Conservation (phyloP, 805 yeast species). For the Ogataea paraovalis region DNA sequence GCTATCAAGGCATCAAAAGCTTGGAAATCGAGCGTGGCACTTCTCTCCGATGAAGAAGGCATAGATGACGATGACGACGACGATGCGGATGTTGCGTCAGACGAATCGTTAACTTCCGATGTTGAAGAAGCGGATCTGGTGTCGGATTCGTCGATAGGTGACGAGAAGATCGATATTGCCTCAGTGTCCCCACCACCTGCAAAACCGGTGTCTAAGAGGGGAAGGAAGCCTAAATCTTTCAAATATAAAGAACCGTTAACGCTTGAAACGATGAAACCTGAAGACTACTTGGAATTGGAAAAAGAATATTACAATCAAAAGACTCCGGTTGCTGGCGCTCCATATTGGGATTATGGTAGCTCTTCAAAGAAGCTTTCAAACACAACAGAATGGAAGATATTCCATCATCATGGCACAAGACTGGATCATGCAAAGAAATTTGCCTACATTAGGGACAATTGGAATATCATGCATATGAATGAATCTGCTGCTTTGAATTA, state of each 20-base stretch:
- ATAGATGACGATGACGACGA: conserved; percentile 6
- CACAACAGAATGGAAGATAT: not conserved
- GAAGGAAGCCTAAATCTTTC: too few relatives aligned
- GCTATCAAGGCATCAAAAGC: too few relatives aligned
- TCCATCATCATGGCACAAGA: conserved; percentile 5
- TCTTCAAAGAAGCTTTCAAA: too few relatives aligned
- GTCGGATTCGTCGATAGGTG: too few relatives aligned
- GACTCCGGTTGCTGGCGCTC: not conserved
- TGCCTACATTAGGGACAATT: not conserved
- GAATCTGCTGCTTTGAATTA: not conserved
- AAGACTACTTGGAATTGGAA: not conserved
- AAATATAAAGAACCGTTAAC: too few relatives aligned
- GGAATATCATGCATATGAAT: not conserved
- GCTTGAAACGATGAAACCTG: not conserved
- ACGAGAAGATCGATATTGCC: not conserved
- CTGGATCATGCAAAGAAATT: not conserved
- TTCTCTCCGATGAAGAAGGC: too few relatives aligned
- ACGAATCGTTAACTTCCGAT: conserved; percentile 4
- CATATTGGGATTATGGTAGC: not conserved
- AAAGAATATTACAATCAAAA: not conserved
- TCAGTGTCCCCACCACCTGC: not conserved
- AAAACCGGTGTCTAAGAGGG: not conserved
- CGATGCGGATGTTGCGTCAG: conserved; percentile 3
- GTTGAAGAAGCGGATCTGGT: conserved; percentile 6
- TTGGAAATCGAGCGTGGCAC: too few relatives aligned